These are phyloP conservation scores for Xylaria cubensis DNA, from an alignment of 495 filamentous ascomycete genomes.

Conservation along the genomic window DNA sequence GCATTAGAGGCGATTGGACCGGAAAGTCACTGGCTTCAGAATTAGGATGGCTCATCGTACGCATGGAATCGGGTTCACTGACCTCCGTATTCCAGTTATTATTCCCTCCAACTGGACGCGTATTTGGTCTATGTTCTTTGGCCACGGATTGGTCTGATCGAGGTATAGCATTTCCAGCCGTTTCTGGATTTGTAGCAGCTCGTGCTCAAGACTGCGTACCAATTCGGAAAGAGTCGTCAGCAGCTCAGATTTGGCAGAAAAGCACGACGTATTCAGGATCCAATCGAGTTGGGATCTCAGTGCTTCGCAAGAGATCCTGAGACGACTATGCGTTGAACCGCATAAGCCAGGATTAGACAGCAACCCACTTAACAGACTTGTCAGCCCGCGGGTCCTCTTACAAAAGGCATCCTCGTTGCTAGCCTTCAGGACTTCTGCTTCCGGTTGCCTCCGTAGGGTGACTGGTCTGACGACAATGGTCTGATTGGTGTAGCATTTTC, in stretches of 20 bases:
- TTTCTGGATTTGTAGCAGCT: slow-evolving; percentile 26
- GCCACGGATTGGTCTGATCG: not conserved
- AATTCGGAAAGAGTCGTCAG: slow-evolving; percentile 28
- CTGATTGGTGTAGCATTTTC: not conserved
- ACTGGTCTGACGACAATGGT: not conserved
- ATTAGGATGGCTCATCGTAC: not conserved
- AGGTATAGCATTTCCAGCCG: not conserved
- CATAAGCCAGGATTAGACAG: not conserved
- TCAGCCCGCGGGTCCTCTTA: not conserved
- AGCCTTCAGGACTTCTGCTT: not conserved
- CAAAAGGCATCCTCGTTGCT: not conserved
- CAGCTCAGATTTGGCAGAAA: slow-evolving; percentile 23
- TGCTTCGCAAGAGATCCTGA: slow-evolving; percentile 3
- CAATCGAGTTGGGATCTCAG: slow-evolving; percentile 11
- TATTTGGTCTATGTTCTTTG: slow-evolving; percentile 10
- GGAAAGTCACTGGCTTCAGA: slow-evolving; percentile 29
- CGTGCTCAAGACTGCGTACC: slow-evolving; percentile 28
- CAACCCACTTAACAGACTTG: slow-evolving; percentile 8
- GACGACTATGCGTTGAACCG: not conserved
- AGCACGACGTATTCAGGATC: slow-evolving; percentile 23
- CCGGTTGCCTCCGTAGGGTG: no score
- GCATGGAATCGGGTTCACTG: not conserved
- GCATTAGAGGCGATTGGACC: slow-evolving; percentile 22
- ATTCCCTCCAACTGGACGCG: slow-evolving; percentile 29
- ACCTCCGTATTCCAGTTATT: slow-evolving; percentile 29